Percentiles rank a stretch among this genome's conserved stretches.
Conservation (phyloP, 768 basidiomycete species). For the Kwoniella dejecticola region DNA sequence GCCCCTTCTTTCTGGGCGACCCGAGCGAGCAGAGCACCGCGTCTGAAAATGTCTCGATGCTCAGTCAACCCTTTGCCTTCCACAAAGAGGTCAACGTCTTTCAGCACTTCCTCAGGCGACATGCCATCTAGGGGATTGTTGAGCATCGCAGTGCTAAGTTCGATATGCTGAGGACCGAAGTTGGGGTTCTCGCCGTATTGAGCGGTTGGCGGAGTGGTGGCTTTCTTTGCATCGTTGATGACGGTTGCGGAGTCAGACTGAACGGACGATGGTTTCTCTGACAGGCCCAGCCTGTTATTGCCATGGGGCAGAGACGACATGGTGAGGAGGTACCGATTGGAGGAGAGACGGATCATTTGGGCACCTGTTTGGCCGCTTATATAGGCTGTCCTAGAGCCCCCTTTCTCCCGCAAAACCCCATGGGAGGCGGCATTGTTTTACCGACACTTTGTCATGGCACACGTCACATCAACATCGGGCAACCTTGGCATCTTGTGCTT, state of each 20-base stretch:
- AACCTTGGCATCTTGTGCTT: background rate
- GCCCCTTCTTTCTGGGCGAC: conserved; percentile 1
- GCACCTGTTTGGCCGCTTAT: background rate
- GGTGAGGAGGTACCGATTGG: background rate
- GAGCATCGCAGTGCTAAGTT: conserved; percentile 5
- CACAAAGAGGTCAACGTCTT: conserved; percentile 9
- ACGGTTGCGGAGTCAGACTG: background rate
- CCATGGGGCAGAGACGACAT: background rate
- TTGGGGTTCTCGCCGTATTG: conserved; percentile 14
- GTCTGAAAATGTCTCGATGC: conserved; percentile 6
- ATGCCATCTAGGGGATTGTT: conserved; percentile 17
- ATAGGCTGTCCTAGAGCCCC: background rate
- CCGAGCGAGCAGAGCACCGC: conserved; percentile 12
- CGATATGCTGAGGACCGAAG: conserved; percentile 3
- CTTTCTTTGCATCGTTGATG: conserved; percentile 7
- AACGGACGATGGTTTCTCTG: conserved; percentile 2
- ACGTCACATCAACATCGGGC: background rate
- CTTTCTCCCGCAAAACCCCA: background rate
- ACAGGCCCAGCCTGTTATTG: background rate
- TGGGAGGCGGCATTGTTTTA: background rate
- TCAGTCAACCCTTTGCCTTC: conserved; percentile 7
- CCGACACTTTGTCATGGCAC: background rate
- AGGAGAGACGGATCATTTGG: too few species aligned
- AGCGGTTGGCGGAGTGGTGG: background rate
- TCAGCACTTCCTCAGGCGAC: conserved; percentile 9